Evolutionary conservation across 306 rosid species (phyloP), one percentile per base, ranked within the genome.

Genomic region (Vicia villosa): DNA sequence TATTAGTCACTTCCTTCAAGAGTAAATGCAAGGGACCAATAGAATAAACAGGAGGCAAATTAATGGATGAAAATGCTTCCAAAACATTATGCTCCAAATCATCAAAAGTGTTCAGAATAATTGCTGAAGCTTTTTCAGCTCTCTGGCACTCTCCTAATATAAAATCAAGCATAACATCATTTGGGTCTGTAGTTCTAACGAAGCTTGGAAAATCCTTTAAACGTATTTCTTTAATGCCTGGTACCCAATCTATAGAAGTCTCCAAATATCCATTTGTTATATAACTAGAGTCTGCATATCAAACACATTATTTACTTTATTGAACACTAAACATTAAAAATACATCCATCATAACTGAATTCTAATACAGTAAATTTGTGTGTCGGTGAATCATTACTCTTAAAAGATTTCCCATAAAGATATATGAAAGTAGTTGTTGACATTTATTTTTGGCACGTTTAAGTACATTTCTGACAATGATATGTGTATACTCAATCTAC

Each of bases 191-290:
- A 17, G 94, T 87, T 78, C 86, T 78, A 5, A 87, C 1, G 74
- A 87, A 85, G 63, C 51, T 78, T 0, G 93, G 94, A 3, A 87
- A 14, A 51, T 90, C 94, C 50, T 20, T 83, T 8, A 85, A 14
- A 0, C 91, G 76, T 3, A 90, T 77, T 4, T 62, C 80, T 62
- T 76, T 82, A 71, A 87, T 83, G 8, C 91, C 89, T 0, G 88
- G 86, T 0, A 90, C 81, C 91, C 94, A 87, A 21, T 87, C 86
- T 1, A 90, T 19, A 1, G 46, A 64, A 0, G 80, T 85, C 5
- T 87, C 82, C 43, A 89, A 74, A 73, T 89, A 83, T 4, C 86
- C 90, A 13, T 87, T 81, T 20, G 77, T 85, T 2, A 87, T 4
- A 8, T 72, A 56, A 47, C 86, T 82, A 0, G 55, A 68, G 10